Conservation (phyloP, 1,284 basidiomycete species). For the Anthracocystis walkeri region DNA sequence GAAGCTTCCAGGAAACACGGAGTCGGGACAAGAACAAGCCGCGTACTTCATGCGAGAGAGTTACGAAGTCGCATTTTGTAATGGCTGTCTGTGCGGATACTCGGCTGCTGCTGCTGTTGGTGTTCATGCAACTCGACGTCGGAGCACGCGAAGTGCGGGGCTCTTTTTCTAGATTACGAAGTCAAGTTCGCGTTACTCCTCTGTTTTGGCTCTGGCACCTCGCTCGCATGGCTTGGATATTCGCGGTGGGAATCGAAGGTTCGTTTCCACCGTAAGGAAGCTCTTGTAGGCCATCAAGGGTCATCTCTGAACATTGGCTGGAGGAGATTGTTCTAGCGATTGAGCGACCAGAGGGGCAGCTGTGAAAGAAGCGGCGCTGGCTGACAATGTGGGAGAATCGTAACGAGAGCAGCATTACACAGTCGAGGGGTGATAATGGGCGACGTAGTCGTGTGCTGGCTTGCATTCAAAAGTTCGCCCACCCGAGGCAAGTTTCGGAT, state of each 20-base stretch:
- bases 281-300: no score
- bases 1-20: no score
- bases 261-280: no score
- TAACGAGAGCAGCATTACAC: slow-evolving; percentile 1
- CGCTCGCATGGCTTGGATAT: background rate
- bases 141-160: background rate
- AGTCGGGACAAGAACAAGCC: no score
- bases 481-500: slow-evolving; percentile 4
- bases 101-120: no score
- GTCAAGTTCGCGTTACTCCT: slow-evolving; percentile 24
- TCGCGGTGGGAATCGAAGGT: background rate
- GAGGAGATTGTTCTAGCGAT: no score
- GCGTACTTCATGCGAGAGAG: background rate
- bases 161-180: slow-evolving; percentile 30
- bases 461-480: background rate
- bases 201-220: background rate
- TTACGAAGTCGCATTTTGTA: slow-evolving; percentile 11
- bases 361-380: background rate
- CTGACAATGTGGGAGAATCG: background rate
- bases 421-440: background rate
- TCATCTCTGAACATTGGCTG: no score
- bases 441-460: background rate
- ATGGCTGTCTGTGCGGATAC: no score
- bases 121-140: slow-evolving; percentile 3
- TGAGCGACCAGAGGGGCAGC: background rate